Base-by-base conservation (phyloP, 345 rosid species). In the Carallia brachiata region DNA sequence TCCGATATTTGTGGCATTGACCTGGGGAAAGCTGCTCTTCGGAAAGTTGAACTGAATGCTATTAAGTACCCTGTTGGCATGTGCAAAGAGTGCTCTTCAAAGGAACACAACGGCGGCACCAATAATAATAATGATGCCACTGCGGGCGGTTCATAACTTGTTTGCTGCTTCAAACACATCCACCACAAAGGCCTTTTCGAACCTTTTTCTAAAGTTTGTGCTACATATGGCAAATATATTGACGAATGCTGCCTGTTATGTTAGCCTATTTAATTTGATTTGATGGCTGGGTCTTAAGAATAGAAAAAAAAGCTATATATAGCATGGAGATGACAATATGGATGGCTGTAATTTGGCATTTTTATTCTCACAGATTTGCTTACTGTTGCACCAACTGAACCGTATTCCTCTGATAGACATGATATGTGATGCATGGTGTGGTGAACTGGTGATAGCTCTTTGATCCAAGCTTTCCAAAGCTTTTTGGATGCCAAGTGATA, bases 1-100 rank as follows among this genome's bases (percentile, higher is more conserved):
- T 91, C 97, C 60, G 90, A 94, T 77, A 81, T 77, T 0, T 93
- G 98, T 61, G 97, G 91, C 5, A 81, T 91, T 59, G 93, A 93
- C 77, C 62, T 93, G 69, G 98, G 91, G 28, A 79, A 81, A 76
- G 98, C 98, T 7, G 97, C 96, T 44, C 70, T 91, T 15, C 85
- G 97, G 36, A 93, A 93, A 67, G 61, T 88, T 36, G 71, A 83
- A 53, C 92, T 91, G 37, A 93, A 93, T 76, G 98, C 97, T 60
- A 70, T 86, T 39, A 94, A 94, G 80, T 94, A 94, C 79, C 98
- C 98, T 1, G 81, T 60, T 52, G 69, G 72, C 63, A 31, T 48
- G 47, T 60, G 44, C 75, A 72, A 73, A 4, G 70, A 57, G 23
- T 23, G 23, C 53, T 67, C 62, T 23, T 47, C 72, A 6, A 59